A percentile compares a stretch with the other conserved stretches of the same genome.
Conservation (phyloP, 2,329 filamentous ascomycete species). For the Penicillium expansum region DNA sequence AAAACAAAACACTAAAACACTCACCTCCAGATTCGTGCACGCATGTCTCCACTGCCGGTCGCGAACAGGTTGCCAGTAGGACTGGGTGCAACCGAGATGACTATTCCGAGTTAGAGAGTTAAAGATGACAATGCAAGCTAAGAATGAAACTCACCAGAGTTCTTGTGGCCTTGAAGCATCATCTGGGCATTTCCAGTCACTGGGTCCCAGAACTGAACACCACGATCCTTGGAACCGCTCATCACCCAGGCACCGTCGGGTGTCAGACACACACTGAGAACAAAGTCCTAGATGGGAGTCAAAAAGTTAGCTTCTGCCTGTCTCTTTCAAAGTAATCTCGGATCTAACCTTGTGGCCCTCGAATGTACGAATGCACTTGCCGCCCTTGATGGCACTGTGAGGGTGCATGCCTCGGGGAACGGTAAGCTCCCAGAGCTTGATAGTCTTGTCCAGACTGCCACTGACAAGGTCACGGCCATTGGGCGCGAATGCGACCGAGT, state of each 20-base stretch:
- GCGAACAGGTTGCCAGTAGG: slow-evolving; percentile 86
- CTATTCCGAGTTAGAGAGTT: slow-evolving; percentile 42
- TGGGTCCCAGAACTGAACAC: slow-evolving; percentile 98
- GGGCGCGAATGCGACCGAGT: slow-evolving; percentile 93
- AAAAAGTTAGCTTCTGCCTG: not conserved
- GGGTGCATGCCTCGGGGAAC: slow-evolving; percentile 66
- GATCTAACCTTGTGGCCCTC: slow-evolving; percentile 82
- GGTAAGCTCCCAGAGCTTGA: slow-evolving; percentile 97
- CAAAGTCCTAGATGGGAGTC: slow-evolving; percentile 69
- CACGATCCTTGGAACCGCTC: slow-evolving; percentile 93
- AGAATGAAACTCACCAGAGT: slow-evolving; percentile 61
- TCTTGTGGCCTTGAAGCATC: slow-evolving; percentile 98
- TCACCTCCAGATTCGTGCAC: slow-evolving; percentile 92
- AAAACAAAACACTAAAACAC: slow-evolving; percentile 15
- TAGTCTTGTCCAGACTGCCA: slow-evolving; percentile 94
- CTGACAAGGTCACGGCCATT: slow-evolving; percentile 90
- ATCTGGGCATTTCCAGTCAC: slow-evolving; percentile 89
- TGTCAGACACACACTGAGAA: slow-evolving; percentile 90
- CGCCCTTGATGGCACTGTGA: slow-evolving; percentile 70
- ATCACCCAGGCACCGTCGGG: slow-evolving; percentile 95
- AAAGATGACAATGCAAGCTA: not conserved
- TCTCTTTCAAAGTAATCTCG: not conserved
- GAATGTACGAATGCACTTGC: slow-evolving; percentile 94
- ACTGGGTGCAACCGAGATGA: slow-evolving; percentile 94
- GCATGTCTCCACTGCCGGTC: slow-evolving; percentile 95